Evolutionary conservation across 2,329 filamentous ascomycete species (phyloP).

Genomic region (Dissoconium aciculare): DNA sequence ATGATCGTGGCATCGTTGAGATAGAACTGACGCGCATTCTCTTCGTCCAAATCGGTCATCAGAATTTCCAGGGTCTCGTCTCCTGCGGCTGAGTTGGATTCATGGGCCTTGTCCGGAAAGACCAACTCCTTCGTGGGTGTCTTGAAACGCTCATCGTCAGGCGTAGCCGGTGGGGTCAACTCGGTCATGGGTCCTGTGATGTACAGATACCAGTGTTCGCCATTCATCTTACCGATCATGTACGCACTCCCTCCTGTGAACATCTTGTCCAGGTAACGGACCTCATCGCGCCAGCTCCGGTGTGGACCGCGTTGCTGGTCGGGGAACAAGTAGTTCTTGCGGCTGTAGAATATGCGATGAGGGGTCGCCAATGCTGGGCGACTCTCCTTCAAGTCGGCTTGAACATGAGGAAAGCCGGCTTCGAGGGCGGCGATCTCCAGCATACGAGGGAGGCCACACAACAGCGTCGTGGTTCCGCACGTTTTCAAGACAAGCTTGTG

Average conservation of each 20-base stretch:
- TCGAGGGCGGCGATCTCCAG: slow-evolving; percentile 78
- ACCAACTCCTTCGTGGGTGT: slow-evolving; percentile 45
- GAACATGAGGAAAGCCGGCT: slow-evolving; percentile 76
- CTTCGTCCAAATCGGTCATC: slow-evolving; percentile 53
- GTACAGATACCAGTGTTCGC: slow-evolving; percentile 98
- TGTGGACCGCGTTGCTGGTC: slow-evolving; percentile 89
- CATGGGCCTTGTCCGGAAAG: slow-evolving; percentile 39
- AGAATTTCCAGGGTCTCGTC: slow-evolving; percentile 63
- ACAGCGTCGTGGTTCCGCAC: slow-evolving; percentile 86
- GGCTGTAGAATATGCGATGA: slow-evolving; percentile 94
- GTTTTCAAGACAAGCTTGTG: slow-evolving; percentile 99
- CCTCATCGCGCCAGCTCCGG: slow-evolving; percentile 94
- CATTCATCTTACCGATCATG: slow-evolving; percentile 99
- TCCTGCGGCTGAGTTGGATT: slow-evolving; percentile 24
- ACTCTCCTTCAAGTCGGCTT: slow-evolving; percentile 49
- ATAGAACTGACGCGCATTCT: slow-evolving; percentile 53
- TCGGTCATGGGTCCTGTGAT: slow-evolving; percentile 72
- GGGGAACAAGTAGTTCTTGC: slow-evolving; percentile 95
- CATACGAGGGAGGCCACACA: slow-evolving; percentile 77
- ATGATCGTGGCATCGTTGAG: slow-evolving; percentile 75
- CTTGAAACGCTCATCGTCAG: slow-evolving; percentile 38
- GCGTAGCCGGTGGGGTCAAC: slow-evolving; percentile 71
- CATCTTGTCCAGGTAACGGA: slow-evolving; percentile 79
- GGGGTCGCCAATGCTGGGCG: slow-evolving; percentile 67
- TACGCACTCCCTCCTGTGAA: slow-evolving; percentile 91